Conservation (phyloP, 768 basidiomycete species). For the Boletellus ananiceps region DNA sequence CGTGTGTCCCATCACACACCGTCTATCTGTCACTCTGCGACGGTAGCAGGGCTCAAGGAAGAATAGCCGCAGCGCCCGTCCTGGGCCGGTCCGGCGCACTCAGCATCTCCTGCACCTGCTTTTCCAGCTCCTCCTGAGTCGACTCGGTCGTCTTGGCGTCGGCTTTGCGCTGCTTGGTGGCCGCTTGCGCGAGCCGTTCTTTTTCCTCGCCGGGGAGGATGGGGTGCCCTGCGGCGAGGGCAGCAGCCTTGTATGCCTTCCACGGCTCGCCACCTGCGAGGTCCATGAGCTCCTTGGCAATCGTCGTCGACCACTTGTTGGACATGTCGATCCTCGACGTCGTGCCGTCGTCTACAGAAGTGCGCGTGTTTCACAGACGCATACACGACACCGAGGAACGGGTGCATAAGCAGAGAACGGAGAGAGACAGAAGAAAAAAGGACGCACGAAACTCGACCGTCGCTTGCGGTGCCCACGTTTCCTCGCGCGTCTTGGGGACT, state of each 20-base stretch:
- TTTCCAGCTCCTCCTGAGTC: slow-evolving; percentile 19
- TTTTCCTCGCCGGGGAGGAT: slow-evolving; percentile 43
- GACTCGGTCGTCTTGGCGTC: slow-evolving; percentile 7
- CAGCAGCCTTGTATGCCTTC: slow-evolving; percentile 50
- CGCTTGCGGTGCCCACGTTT: slow-evolving; percentile 59
- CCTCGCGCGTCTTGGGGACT: slow-evolving; percentile 47
- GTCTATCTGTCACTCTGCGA: background rate
- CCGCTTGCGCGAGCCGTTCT: slow-evolving; percentile 17
- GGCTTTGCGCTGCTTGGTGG: slow-evolving; percentile 10
- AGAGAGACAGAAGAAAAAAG: background rate
- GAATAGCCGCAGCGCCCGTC: slow-evolving; percentile 38
- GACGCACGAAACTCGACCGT: slow-evolving; percentile 60
- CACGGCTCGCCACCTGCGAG: slow-evolving; percentile 56
- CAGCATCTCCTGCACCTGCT: slow-evolving; percentile 30
- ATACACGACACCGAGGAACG: too few relatives aligned
- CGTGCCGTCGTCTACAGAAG: slow-evolving; percentile 44
- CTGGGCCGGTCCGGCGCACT: slow-evolving; percentile 27
- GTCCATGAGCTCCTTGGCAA: slow-evolving; percentile 69
- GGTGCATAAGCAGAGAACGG: too few relatives aligned
- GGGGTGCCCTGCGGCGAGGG: slow-evolving; percentile 44
- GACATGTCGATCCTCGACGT: slow-evolving; percentile 48
- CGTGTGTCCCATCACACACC: too few relatives aligned
- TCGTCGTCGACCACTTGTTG: slow-evolving; percentile 66
- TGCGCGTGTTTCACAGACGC: too few relatives aligned
- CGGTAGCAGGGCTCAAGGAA: slow-evolving; percentile 24